phyloP scores from a whole-genome alignment of 1,139 yeast species.

The Pichia sp. region DNA sequence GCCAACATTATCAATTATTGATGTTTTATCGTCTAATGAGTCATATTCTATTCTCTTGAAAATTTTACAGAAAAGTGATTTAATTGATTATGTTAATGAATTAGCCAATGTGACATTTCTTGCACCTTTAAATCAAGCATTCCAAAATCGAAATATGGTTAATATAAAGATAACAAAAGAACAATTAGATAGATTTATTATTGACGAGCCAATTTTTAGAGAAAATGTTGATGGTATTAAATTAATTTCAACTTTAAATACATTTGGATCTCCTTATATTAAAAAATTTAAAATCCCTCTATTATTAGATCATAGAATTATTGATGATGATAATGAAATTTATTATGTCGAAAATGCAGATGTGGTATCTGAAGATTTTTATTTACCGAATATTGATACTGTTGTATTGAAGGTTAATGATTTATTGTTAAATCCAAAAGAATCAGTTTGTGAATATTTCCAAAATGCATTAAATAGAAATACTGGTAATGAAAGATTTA shows the following conservation, averaged over 20 bases:
- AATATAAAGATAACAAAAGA: conserved; percentile 10
- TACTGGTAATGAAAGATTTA: conserved; percentile 16
- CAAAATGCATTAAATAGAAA: conserved; percentile 12
- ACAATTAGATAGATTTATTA: conserved; percentile 26
- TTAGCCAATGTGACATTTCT: conserved; percentile 64
- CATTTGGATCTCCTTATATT: conserved; percentile 18
- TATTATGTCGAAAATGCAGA: conserved; percentile 43
- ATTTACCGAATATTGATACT: conserved; percentile 65
- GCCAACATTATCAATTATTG: conserved; percentile 57
- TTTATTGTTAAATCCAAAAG: conserved; percentile 31
- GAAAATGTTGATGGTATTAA: conserved; percentile 26
- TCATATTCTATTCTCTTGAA: conserved; percentile 68
- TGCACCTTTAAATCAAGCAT: conserved; percentile 87
- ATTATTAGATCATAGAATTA: conserved; percentile 20
- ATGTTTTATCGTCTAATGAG: conserved; percentile 64
- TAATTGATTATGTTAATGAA: conserved; percentile 62
- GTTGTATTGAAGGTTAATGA: conserved; percentile 66
- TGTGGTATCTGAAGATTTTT: conserved; percentile 57
- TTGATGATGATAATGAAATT: conserved; percentile 13
- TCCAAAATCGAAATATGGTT: conserved; percentile 25
- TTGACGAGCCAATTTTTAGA: conserved; percentile 26
- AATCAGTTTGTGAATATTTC: conserved; percentile 18
- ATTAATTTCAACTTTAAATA: conserved; percentile 21
- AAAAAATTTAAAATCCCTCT: conserved; percentile 23
- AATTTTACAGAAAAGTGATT: conserved; percentile 57